Conservation (phyloP, 306 rosid species). For the Dicorynia guianensis region DNA sequence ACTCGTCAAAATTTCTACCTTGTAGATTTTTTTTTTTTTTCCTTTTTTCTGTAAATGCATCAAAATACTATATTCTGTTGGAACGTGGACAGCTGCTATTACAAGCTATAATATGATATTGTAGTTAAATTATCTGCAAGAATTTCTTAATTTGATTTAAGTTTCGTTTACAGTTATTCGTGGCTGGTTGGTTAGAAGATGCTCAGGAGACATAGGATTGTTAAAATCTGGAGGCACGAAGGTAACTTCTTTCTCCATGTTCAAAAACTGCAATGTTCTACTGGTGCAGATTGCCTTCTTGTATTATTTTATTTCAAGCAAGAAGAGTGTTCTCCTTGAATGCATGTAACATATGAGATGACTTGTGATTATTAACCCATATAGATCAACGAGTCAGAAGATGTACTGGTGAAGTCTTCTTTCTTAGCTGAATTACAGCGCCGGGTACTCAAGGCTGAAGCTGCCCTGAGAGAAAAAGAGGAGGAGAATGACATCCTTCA, state of each 20-base stretch:
- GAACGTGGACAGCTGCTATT: slow-evolving; percentile 10
- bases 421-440: slow-evolving; percentile 90
- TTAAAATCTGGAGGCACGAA: slow-evolving; percentile 54
- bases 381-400: slow-evolving; percentile 77
- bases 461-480: slow-evolving; percentile 83
- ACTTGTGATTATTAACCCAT: slow-evolving; percentile 37
- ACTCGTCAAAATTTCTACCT: slow-evolving; percentile 7
- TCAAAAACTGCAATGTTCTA: slow-evolving; percentile 21
- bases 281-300: not conserved
- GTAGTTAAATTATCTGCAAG: not conserved
- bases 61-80: not conserved
- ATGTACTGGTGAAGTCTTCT: slow-evolving; percentile 83
- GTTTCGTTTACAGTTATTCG: slow-evolving; percentile 68
- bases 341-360: slow-evolving; percentile 18
- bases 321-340: slow-evolving; percentile 30
- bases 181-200: slow-evolving; percentile 88
- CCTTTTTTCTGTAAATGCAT: too few relatives aligned
- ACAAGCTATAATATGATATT: not conserved
- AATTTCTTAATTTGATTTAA: slow-evolving; percentile 36
- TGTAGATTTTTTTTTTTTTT: too few relatives aligned
- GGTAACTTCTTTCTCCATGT: slow-evolving; percentile 56
- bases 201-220: slow-evolving; percentile 82
- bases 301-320: not conserved
- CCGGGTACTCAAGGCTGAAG: slow-evolving; percentile 90
- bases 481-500: slow-evolving; percentile 93